Conservation (phyloP, 1,284 basidiomycete genomes). For the Heterobasidion irregulare region DNA sequence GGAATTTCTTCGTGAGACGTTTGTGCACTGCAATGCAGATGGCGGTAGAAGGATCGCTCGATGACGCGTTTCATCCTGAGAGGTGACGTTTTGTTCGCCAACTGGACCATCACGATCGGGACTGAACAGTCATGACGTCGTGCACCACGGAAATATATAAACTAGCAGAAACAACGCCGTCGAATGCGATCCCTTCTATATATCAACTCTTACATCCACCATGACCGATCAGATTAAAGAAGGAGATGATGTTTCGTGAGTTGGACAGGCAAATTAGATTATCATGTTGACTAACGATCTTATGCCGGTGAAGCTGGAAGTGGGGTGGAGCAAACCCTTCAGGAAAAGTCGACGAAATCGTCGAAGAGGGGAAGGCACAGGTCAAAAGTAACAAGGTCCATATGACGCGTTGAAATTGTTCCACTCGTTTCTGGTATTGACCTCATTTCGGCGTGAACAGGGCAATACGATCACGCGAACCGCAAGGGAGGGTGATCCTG, state of each 20-base stretch:
- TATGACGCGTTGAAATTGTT: neutral
- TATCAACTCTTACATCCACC: neutral
- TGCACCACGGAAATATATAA: too few species aligned
- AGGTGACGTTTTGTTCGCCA: too few species aligned
- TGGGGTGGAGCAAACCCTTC: neutral
- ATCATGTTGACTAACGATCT: neutral
- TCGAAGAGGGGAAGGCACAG: conserved; percentile 23
- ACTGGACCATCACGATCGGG: too few species aligned
- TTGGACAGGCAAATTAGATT: neutral
- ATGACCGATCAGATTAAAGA: conserved; percentile 1
- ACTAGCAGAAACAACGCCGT: too few species aligned
- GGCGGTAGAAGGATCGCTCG: too few species aligned
- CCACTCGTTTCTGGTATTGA: too few species aligned
- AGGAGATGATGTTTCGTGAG: conserved; percentile 2
- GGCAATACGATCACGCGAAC: conserved; percentile 29
- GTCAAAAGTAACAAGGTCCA: conserved; percentile 31
- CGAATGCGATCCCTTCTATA: too few species aligned
- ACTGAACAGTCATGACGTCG: too few species aligned
- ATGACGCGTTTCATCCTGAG: too few species aligned
- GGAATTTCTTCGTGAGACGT: too few species aligned
- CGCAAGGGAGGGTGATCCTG: conserved; percentile 29
- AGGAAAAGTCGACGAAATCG: neutral
- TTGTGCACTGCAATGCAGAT: too few species aligned
- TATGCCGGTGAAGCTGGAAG: neutral
- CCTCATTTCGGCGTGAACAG: conserved; percentile 12